phyloP scores from a whole-genome alignment of 2,329 filamentous ascomycete genomes.

The Acrodontium crateriforme region DNA sequence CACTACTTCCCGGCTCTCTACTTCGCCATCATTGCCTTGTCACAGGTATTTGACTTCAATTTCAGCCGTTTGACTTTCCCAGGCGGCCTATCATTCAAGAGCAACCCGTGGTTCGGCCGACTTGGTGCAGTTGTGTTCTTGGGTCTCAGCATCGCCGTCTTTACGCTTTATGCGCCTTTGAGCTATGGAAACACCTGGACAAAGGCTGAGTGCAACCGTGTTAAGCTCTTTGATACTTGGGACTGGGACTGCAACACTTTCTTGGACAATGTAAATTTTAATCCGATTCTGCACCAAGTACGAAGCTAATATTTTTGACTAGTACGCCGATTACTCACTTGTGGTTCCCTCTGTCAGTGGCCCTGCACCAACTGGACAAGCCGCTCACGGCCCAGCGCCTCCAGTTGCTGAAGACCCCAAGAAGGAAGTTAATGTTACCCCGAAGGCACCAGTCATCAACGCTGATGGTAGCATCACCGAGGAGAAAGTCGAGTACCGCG shows the following conservation, averaged over 20 bases:
- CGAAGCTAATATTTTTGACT: background rate
- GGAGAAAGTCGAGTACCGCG: slow-evolving; percentile 84
- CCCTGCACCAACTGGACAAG: slow-evolving; percentile 14
- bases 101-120: slow-evolving; percentile 61
- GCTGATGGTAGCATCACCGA: slow-evolving; percentile 36
- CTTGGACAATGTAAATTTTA: slow-evolving; percentile 62
- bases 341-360: slow-evolving; percentile 10
- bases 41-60: slow-evolving; percentile 76
- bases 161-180: slow-evolving; percentile 74
- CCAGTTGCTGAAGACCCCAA: slow-evolving; percentile 23
- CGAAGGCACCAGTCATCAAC: slow-evolving; percentile 4
- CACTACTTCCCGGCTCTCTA: slow-evolving; percentile 97
- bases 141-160: slow-evolving; percentile 58
- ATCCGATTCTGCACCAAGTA: background rate
- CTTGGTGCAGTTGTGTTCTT: slow-evolving; percentile 62
- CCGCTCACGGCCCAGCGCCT: slow-evolving; percentile 19
- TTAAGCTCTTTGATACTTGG: slow-evolving; percentile 82
- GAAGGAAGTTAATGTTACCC: slow-evolving; percentile 23
- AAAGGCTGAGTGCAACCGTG: slow-evolving; percentile 66
- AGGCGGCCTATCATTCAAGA: slow-evolving; percentile 34
- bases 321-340: slow-evolving; percentile 23
- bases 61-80: slow-evolving; percentile 58
- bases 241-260: slow-evolving; percentile 98
- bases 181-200: slow-evolving; percentile 94
- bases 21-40: slow-evolving; percentile 81